Evolutionary conservation across 1,139 yeast genomes (phyloP).

Genomic region (Debaryomyces fabryi): DNA sequence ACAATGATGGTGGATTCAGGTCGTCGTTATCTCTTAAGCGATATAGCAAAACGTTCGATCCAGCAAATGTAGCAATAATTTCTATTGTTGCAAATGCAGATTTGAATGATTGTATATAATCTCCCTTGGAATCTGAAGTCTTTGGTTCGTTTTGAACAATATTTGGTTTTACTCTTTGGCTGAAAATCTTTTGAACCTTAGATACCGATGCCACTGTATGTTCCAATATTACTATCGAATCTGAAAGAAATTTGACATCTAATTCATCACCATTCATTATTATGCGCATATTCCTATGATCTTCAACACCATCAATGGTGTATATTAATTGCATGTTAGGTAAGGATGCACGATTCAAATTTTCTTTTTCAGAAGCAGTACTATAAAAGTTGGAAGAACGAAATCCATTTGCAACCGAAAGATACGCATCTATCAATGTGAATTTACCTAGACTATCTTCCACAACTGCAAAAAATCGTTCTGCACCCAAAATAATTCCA

Average conservation of each 20-base stretch:
- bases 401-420: conserved; percentile 67
- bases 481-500: conserved; percentile 79
- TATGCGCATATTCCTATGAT: conserved; percentile 39
- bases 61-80: conserved; percentile 62
- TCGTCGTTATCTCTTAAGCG: conserved; percentile 47
- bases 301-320: conserved; percentile 37
- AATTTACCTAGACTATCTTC: conserved; percentile 67
- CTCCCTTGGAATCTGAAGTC: conserved; percentile 19
- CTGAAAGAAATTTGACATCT: conserved; percentile 63
- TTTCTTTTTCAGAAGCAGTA: conserved; percentile 45
- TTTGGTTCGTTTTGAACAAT: conserved; percentile 13
- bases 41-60: conserved; percentile 63
- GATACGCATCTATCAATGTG: conserved; percentile 63
- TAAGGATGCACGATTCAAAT: conserved; percentile 62
- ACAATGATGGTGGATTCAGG: conserved; percentile 56
- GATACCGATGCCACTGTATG: conserved; percentile 47
- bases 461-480: conserved; percentile 63
- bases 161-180: conserved; percentile 21
- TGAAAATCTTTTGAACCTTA: conserved; percentile 42
- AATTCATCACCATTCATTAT: conserved; percentile 65
- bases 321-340: conserved; percentile 68
- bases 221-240: conserved; percentile 52
- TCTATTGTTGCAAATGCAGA: conserved; percentile 49
- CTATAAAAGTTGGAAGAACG: conserved; percentile 55
- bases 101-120: conserved; percentile 27